phyloP scores from a whole-genome alignment of 2,329 filamentous ascomycete genomes.

The Clarireedia sp. region DNA sequence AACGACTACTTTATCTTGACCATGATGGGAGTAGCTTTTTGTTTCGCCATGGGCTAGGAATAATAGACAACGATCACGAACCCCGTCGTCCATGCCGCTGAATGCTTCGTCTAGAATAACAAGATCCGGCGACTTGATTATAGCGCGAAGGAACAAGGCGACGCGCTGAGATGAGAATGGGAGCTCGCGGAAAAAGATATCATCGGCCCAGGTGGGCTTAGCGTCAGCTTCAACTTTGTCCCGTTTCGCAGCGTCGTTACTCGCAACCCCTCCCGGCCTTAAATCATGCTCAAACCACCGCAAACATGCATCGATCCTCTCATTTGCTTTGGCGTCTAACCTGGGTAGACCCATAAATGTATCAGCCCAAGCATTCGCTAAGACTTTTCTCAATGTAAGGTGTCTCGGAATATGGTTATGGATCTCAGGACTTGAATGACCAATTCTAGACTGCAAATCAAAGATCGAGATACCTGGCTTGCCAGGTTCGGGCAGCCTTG shows the following conservation, averaged over 20 bases:
- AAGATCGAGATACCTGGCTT: constrained; percentile 76
- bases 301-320: constrained; percentile 61
- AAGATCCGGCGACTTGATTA: constrained; percentile 73
- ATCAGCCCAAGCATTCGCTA: constrained; percentile 86
- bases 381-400: constrained; percentile 61
- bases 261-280: constrained; percentile 34
- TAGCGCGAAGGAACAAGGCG: constrained; percentile 71
- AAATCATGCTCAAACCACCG: constrained; percentile 73
- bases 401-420: constrained; percentile 83
- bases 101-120: constrained; percentile 84
- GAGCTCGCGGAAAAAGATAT: constrained; percentile 62
- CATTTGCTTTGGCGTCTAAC: constrained; percentile 48
- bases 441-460: constrained; percentile 82
- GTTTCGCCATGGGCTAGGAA: constrained; percentile 64
- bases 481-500: constrained; percentile 63
- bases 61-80: constrained; percentile 78
- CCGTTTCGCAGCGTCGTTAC: constrained; percentile 27
- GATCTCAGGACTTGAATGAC: constrained; percentile 89
- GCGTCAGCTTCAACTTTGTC: constrained; percentile 11
- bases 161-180: constrained; percentile 80
- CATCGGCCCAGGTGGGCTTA: constrained; percentile 54
- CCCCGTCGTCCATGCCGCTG: constrained; percentile 71
- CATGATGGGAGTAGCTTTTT: constrained; percentile 31
- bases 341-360: constrained; percentile 69
- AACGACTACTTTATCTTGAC: constrained; percentile 27